Conservation (phyloP, 1,284 basidiomycete species). For the Microbotryum lychnidis-dioicae region DNA sequence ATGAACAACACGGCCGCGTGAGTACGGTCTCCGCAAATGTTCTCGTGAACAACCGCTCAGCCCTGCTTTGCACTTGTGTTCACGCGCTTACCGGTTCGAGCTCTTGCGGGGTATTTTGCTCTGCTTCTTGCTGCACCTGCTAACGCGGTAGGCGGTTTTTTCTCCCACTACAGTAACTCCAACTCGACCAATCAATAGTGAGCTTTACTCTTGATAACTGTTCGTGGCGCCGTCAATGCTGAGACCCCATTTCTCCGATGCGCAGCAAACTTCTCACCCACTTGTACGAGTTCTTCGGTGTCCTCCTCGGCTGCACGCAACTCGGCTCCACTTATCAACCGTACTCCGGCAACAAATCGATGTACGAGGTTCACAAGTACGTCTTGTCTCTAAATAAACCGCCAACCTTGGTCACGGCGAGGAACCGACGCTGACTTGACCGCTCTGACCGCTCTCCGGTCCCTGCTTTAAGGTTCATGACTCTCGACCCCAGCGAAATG, state of each 20-base stretch:
- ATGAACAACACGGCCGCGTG: constrained; percentile 21
- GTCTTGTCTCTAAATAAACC: background rate
- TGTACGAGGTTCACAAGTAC: constrained; percentile 24
- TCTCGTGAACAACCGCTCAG: no score
- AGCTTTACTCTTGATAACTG: no score
- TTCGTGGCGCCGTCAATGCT: no score
- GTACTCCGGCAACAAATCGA: constrained; percentile 17
- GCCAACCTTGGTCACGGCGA: no score
- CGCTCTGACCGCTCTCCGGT: background rate
- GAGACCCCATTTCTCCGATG: no score
- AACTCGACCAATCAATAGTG: no score
- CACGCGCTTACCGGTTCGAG: background rate
- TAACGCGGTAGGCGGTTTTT: no score
- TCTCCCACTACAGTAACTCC: no score
- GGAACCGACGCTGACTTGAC: no score
- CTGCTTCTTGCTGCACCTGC: no score
- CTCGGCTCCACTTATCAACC: constrained; percentile 10
- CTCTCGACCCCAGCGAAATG: constrained; percentile 12
- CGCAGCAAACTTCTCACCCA: constrained; percentile 20
- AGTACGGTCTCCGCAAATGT: background rate
- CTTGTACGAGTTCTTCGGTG: constrained; percentile 28
- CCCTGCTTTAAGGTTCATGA: constrained; percentile 16
- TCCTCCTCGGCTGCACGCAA: constrained; percentile 19
- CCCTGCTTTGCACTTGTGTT: no score
- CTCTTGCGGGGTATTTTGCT: background rate